Conservation (phyloP, 192 early-diverging fungal species). For the Backusella circina region DNA sequence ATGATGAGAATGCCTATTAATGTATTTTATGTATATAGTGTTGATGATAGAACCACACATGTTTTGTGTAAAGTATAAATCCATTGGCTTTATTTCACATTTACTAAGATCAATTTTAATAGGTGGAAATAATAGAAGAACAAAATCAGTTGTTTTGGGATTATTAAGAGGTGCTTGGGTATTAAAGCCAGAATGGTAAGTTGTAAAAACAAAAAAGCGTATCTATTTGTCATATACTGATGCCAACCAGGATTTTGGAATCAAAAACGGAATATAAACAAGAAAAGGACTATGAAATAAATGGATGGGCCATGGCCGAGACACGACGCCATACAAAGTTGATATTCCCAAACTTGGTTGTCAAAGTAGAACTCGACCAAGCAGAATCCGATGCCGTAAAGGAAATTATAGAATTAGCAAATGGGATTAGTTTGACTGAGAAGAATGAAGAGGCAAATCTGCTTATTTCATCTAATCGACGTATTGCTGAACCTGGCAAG, state of each 20-base stretch:
- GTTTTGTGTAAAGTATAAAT: conserved; percentile 14
- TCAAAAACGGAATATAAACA: neutral
- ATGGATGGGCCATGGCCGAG: neutral
- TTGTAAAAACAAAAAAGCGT: neutral
- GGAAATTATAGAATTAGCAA: neutral
- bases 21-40: conserved; percentile 1
- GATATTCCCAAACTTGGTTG: neutral
- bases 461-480: neutral
- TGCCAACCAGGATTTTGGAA: neutral
- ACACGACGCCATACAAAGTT: neutral
- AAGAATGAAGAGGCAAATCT: neutral
- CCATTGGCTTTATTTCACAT: neutral
- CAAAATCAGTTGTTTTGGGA: conserved; percentile 4
- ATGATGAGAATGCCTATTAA: neutral
- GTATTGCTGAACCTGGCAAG: neutral
- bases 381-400: neutral
- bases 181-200: neutral
- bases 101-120: neutral
- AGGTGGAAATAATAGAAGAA: conserved; percentile 12
- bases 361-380: neutral
- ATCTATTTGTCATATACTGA: neutral
- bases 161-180: neutral
- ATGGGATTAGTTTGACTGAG: neutral
- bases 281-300: neutral
- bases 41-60: conserved; percentile 24